Base-by-base conservation (phyloP, 257 asterid species). In the Mentha longifolia region DNA sequence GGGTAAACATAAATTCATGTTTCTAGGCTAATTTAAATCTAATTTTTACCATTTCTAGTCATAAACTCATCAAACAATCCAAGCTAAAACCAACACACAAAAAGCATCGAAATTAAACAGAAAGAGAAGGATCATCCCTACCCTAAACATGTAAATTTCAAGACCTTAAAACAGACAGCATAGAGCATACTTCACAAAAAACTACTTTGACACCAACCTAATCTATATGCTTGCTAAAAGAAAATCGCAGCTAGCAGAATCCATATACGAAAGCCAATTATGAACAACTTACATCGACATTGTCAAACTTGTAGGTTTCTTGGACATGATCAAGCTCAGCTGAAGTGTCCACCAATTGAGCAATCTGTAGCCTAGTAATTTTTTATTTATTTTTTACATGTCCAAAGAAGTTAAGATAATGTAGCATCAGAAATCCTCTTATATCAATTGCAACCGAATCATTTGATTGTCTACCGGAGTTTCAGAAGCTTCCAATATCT, bases 321-420 rank as follows among this genome's bases (percentile, higher is more conserved):
- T 75, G 43, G 7, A 80, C 77, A 45, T 42, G 86, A 62, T 78
- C 69, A 39, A 82, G 80, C 71, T 79, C 78, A 54, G 77, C 67
- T 5, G 84, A 79, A 17, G 84, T 82, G 57, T 79, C 84, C 71
- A 79, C 80, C 80, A 79, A 22, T 35, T 82, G 70, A 62, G 75
- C 74, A 67, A 79, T 79, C 72, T 79, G 77, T 46, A 70, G 64
- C 77, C 84, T 70, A 14, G 80, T 65, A n/a, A n/a, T n/a, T n/a
- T n/a, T n/a, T n/a, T n/a, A n/a, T n/a, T n/a, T n/a, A n/a, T n/a
- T n/a, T n/a, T n/a, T n/a, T n/a, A 66, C 4, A 9, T 47, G 47
- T 39, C 43, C 6, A 39, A 39, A 39, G 9, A 7, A 9, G 43
- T 6, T 39, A 25, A 25, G 43, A 39, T 3, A 42, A 42, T 10